phyloP scores from a whole-genome alignment of 2,329 filamentous ascomycete genomes.

The Trichoderma polysporum region DNA sequence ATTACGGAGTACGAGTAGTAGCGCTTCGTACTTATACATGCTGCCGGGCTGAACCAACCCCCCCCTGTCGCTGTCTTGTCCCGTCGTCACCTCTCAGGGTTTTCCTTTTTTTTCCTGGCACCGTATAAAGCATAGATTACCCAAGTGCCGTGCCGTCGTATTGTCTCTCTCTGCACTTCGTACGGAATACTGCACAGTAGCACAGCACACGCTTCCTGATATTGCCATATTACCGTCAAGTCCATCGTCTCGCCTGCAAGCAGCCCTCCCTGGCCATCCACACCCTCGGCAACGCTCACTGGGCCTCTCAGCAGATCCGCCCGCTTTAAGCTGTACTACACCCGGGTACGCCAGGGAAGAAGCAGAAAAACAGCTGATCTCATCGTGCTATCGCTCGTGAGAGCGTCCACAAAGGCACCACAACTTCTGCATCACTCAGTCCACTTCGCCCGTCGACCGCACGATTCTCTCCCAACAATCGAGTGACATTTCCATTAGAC shows the following conservation, averaged over 20 bases:
- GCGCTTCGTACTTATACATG: neutral
- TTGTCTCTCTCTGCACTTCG: neutral
- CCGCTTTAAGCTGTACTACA: slow-evolving; percentile 8
- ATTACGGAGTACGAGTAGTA: neutral
- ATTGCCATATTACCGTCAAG: neutral
- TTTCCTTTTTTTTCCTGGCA: neutral
- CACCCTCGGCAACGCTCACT: slow-evolving; percentile 13
- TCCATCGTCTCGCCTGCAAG: slow-evolving; percentile 3
- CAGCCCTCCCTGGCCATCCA: slow-evolving; percentile 8
- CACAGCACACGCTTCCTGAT: neutral
- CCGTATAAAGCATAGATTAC: neutral
- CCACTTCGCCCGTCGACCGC: slow-evolving; percentile 10
- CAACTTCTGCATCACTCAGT: slow-evolving; percentile 18
- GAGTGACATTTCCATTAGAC: slow-evolving; percentile 13
- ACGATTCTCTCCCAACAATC: slow-evolving; percentile 12
- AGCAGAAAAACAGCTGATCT: slow-evolving; percentile 20
- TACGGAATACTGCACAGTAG: neutral
- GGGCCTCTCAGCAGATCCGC: slow-evolving; percentile 17
- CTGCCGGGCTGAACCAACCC: slow-evolving; percentile 6
- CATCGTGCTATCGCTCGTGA: slow-evolving; percentile 13
- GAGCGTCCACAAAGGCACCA: too few species aligned
- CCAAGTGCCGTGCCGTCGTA: neutral
- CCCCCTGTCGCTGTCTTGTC: neutral
- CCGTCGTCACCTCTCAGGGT: neutral
- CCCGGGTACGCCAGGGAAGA: neutral